Conservation (phyloP, 805 yeast genomes). For the Pichia kluyveri region DNA sequence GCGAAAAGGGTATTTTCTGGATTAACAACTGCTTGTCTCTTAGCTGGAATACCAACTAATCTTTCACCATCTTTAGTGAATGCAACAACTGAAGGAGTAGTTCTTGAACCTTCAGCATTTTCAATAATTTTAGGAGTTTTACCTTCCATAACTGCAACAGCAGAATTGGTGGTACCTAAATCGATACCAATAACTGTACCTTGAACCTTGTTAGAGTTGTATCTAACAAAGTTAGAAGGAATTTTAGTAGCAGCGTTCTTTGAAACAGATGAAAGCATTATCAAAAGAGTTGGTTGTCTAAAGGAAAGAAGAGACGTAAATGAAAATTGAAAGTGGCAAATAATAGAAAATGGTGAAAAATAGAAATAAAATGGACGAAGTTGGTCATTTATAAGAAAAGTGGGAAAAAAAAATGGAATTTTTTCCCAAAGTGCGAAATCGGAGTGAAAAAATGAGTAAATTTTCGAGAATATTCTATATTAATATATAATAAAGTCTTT, state of each 20-base stretch:
- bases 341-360: not conserved
- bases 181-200: conserved; percentile 68
- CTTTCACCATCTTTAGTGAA: conserved; percentile 39
- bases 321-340: no score
- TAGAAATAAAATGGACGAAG: no score
- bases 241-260: not conserved
- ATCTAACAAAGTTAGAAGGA: conserved; percentile 20
- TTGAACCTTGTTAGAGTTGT: conserved; percentile 27
- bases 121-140: conserved; percentile 58
- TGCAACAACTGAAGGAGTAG: conserved; percentile 76
- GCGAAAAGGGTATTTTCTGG: conserved; percentile 75
- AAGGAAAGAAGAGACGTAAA: no score
- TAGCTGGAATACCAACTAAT: conserved; percentile 63
- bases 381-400: no score
- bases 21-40: conserved; percentile 67
- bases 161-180: conserved; percentile 80
- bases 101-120: conserved; percentile 70
- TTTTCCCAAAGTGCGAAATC: no score
- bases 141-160: conserved; percentile 69
- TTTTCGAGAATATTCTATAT: no score
- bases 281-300: not conserved
- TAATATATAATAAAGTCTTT: no score
- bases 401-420: no score
- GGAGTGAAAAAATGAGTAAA: no score
- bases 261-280: conserved; percentile 7